Conservation (phyloP, 1,284 basidiomycete species). For the Fomitopsis palustris region DNA sequence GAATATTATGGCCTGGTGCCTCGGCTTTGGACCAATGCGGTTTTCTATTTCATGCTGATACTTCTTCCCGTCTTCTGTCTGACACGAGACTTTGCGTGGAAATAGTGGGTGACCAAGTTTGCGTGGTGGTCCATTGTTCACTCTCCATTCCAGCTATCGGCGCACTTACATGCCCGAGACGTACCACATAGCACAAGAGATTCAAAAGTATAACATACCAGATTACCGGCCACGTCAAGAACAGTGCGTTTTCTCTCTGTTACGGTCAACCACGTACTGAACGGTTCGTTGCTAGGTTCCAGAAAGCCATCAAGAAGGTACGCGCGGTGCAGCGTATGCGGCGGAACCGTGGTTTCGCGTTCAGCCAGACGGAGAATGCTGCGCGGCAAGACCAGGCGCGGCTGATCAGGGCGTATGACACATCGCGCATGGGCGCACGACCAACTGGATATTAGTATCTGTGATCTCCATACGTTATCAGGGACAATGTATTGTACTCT, state of each 20-base stretch:
- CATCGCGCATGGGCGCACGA: conserved; percentile 65
- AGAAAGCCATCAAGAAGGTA: conserved; percentile 98
- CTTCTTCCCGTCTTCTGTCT: conserved; percentile 89
- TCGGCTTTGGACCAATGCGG: conserved; percentile 79
- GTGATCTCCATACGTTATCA: conserved; percentile 20
- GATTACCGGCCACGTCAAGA: conserved; percentile 97
- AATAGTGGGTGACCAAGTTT: conserved; percentile 68
- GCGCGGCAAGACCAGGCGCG: conserved; percentile 83
- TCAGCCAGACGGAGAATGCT: conserved; percentile 89
- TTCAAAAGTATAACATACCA: conserved; percentile 96
- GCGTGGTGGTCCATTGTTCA: too few species aligned
- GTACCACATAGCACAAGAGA: conserved; percentile 97
- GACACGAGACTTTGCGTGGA: conserved; percentile 91
- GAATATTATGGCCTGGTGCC: conserved; percentile 89
- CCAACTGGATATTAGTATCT: conserved; percentile 63
- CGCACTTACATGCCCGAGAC: conserved; percentile 88
- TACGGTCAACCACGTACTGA: neutral
- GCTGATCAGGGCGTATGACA: conserved; percentile 89
- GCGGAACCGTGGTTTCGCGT: conserved; percentile 91
- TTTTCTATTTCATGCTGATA: conserved; percentile 90
- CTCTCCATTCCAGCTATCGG: conserved; percentile 66
- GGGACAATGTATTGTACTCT: conserved; percentile 29
- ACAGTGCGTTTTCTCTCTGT: conserved; percentile 59
- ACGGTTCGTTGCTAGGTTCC: conserved; percentile 55
- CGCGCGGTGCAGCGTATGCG: conserved; percentile 94